Percentiles rank a stretch among this genome's conserved stretches.
Conservation (phyloP, 768 basidiomycete species). For the Galerina sulciceps region DNA sequence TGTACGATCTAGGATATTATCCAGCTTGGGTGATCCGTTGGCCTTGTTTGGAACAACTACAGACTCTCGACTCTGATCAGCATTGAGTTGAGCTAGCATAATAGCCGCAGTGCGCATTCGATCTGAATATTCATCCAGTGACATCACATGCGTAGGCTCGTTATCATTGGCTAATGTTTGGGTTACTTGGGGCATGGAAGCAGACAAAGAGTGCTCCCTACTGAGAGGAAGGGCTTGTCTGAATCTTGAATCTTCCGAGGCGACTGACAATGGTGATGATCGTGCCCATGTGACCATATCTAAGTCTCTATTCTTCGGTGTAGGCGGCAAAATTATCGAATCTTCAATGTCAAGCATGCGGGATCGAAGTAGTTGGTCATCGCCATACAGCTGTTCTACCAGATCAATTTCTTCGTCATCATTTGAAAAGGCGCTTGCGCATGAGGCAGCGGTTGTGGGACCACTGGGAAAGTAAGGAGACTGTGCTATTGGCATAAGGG, state of each 20-base stretch:
- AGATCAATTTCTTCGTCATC: conserved; percentile 91
- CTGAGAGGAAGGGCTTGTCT: conserved; percentile 19
- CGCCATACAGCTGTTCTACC: conserved; percentile 93
- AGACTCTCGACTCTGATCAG: conserved; percentile 66
- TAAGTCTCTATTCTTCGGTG: conserved; percentile 87
- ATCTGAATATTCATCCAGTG: conserved; percentile 96
- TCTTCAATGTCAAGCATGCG: conserved; percentile 80
- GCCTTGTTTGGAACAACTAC: conserved; percentile 20
- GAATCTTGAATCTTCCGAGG: conserved; percentile 28
- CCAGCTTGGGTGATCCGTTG: conserved; percentile 23
- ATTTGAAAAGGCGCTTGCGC: conserved; percentile 21
- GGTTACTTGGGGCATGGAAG: conserved; percentile 9
- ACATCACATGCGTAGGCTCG: conserved; percentile 48
- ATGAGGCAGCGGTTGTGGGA: conserved; percentile 24
- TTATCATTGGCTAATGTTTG: conserved; percentile 11
- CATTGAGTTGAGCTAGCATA: conserved; percentile 96
- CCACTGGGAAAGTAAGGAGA: conserved; percentile 23
- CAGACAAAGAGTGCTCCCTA: conserved; percentile 14
- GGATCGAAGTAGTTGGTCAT: conserved; percentile 72
- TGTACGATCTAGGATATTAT: conserved; percentile 18
- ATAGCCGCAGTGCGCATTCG: conserved; percentile 98
- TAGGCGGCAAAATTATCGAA: conserved; percentile 78
- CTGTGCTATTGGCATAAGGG: conserved; percentile 20
- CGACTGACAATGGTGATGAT: conserved; percentile 48
- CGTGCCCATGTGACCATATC: conserved; percentile 86